Evolutionary conservation across 2,329 filamentous ascomycete species (phyloP).

Genomic region (Aspergillus brunneoviolaceus): DNA sequence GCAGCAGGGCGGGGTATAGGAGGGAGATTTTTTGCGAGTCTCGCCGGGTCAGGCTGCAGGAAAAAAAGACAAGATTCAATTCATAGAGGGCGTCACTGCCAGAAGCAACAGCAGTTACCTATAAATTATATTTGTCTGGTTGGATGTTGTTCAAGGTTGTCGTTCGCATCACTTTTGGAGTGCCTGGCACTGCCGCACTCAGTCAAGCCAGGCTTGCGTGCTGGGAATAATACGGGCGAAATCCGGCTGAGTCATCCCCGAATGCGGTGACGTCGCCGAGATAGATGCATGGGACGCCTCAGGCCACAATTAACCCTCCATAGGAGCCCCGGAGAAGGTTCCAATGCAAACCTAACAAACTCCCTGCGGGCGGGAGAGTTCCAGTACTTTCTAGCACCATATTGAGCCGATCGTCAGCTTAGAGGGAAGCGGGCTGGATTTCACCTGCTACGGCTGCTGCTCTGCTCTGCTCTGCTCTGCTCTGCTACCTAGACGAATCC

Average conservation of each 20-base stretch:
- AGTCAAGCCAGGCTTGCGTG: not conserved
- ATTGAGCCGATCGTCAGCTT: conserved; percentile 23
- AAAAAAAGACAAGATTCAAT: not conserved
- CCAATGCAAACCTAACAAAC: conserved; percentile 37
- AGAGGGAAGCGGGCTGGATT: conserved; percentile 19
- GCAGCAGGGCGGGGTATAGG: not conserved
- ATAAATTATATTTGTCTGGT: not conserved
- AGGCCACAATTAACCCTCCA: too few relatives aligned
- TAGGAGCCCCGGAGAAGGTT: not conserved
- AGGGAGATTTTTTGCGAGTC: not conserved
- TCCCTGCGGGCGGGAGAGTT: conserved; percentile 26
- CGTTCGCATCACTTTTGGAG: not conserved
- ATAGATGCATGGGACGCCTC: too few relatives aligned
- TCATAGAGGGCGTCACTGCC: not conserved
- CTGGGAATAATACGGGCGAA: not conserved
- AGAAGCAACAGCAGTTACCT: not conserved
- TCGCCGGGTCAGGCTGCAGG: not conserved
- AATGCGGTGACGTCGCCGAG: conserved; percentile 10
- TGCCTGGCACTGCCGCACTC: not conserved
- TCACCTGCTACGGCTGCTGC: conserved; percentile 13
- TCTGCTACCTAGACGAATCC: conserved; percentile 16
- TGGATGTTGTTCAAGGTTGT: not conserved
- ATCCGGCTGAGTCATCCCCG: not conserved
- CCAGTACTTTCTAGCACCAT: conserved; percentile 43
- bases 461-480: conserved; percentile 18